phyloP scores from a whole-genome alignment of 2,329 filamentous ascomycete genomes.

The Scedosporium apiospermum region DNA sequence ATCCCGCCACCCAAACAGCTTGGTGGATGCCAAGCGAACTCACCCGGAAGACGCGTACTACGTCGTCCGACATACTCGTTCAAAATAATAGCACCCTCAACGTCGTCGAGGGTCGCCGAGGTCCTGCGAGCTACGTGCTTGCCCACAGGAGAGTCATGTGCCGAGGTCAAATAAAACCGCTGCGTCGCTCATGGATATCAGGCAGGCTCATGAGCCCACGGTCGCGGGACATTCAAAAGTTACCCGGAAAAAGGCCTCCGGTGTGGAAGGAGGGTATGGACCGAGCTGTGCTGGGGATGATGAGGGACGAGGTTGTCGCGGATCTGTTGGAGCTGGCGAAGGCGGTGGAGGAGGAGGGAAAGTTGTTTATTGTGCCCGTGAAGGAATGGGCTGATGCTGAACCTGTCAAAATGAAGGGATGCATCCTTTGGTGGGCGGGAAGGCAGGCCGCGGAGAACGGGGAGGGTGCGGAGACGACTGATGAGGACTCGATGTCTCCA shows the following conservation, averaged over 20 bases:
- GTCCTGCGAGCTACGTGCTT: neutral
- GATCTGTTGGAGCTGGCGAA: neutral
- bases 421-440: neutral
- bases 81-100: neutral
- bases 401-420: neutral
- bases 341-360: neutral
- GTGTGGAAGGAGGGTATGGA: slow-evolving; percentile 4
- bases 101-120: neutral
- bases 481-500: neutral
- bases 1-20: slow-evolving; percentile 40
- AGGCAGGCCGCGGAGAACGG: neutral
- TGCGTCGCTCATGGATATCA: neutral
- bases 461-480: neutral
- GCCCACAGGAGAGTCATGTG: neutral
- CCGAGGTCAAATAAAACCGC: too few relatives aligned
- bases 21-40: slow-evolving; percentile 46
- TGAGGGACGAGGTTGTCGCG: neutral
- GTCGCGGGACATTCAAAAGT: neutral
- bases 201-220: neutral
- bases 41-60: neutral
- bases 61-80: neutral
- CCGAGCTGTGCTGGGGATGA: neutral
- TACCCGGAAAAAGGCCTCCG: neutral
- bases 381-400: neutral
- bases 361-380: neutral